A percentile compares a stretch with the other conserved stretches of the same genome.
phyloP scores from a whole-genome alignment of 1,139 yeast species.

The Yarrowia galli region DNA sequence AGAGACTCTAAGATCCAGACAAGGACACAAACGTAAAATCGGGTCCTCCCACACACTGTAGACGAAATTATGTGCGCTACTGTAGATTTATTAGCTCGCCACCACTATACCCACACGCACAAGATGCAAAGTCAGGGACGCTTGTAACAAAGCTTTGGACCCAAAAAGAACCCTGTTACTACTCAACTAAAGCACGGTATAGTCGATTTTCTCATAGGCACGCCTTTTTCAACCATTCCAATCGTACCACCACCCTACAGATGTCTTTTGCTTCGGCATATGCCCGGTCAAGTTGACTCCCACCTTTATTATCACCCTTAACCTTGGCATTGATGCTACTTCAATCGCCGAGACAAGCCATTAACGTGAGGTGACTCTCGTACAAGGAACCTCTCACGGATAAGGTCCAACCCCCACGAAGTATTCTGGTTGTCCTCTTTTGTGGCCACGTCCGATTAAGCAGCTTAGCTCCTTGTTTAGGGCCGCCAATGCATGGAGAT shows the following conservation, averaged over 20 bases:
- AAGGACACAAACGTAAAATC: background rate
- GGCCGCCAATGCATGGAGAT: conserved; percentile 21
- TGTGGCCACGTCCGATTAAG: conserved; percentile 18
- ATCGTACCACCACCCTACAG: too few relatives aligned
- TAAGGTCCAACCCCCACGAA: conserved; percentile 21
- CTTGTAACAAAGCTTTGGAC: background rate
- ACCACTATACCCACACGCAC: too few relatives aligned
- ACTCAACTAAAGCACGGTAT: background rate
- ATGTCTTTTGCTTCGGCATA: background rate
- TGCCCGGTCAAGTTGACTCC: conserved; percentile 1
- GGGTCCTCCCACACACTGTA: background rate
- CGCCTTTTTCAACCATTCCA: too few relatives aligned
- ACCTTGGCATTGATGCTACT: background rate
- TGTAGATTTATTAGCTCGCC: background rate
- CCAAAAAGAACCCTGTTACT: background rate
- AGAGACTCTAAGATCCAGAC: background rate
- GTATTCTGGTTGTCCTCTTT: background rate
- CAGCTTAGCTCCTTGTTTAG: conserved; percentile 20
- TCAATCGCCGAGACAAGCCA: conserved; percentile 9
- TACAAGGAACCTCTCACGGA: conserved; percentile 4
- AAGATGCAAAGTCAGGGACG: background rate
- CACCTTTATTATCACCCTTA: conserved; percentile 8
- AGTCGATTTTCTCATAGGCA: too few relatives aligned
- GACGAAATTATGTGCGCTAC: too few relatives aligned
- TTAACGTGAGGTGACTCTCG: background rate